phyloP scores from a whole-genome alignment of 2,329 filamentous ascomycete species.

The Fonsecaea monophora region DNA sequence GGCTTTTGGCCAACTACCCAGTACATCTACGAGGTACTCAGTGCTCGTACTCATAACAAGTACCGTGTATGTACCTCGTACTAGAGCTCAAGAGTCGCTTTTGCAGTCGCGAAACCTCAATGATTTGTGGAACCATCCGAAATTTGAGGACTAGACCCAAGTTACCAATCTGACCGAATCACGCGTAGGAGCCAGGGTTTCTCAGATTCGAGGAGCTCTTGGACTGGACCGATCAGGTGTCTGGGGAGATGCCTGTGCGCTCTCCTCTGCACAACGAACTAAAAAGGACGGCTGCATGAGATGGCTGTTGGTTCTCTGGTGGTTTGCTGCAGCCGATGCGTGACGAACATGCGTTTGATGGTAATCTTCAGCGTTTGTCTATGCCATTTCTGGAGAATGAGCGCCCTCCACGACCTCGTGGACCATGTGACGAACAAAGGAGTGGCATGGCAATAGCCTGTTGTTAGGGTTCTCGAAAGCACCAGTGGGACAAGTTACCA shows the following conservation, averaged over 20 bases:
- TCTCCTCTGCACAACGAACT: background rate
- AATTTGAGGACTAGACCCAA: constrained; percentile 19
- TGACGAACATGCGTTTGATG: constrained; percentile 4
- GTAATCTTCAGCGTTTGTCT: constrained; percentile 2
- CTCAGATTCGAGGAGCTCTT: background rate
- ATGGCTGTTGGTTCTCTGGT: background rate
- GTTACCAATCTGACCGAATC: constrained; percentile 15
- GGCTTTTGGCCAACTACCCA: too few relatives aligned
- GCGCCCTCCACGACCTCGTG: background rate
- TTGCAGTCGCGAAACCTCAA: background rate
- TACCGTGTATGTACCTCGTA: too few relatives aligned
- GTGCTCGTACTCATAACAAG: too few relatives aligned
- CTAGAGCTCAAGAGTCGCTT: background rate
- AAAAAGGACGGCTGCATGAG: constrained; percentile 1
- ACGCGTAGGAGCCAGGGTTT: background rate
- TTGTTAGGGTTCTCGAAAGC: constrained; percentile 4
- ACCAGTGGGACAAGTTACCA: background rate
- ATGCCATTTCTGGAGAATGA: constrained; percentile 11
- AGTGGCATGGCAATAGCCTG: background rate
- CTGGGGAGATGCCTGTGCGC: background rate
- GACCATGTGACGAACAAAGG: background rate
- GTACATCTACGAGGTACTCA: too few relatives aligned
- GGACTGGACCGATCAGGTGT: constrained; percentile 5
- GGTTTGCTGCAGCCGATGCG: background rate
- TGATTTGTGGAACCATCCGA: constrained; percentile 27